Evolutionary conservation across 176 grass and related monocot species (phyloP), one percentile per base, ranked within the genome.

Genomic region (Oryza glaberrima): DNA sequence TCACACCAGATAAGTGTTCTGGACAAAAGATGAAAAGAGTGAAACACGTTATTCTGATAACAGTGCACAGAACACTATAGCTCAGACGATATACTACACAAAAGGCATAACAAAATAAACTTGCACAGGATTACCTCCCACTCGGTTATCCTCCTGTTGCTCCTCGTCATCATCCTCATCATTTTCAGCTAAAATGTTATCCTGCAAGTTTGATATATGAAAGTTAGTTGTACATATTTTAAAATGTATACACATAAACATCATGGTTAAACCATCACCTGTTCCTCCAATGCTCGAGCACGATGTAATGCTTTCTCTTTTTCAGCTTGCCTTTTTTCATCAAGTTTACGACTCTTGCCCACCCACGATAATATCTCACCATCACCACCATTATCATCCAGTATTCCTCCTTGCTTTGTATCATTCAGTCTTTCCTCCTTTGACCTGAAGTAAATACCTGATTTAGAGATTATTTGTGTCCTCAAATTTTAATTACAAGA

Each of bases 1-100:
- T 99, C 26, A 92, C 90, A 77, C 96, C 96, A 84, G 91, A 94
- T 89, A 99, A 84, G 79, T 99, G 91, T 1, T 94, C 94, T 97
- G 40, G 61, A 38, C 14, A 69, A 61, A 72, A 36, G 5, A n/a
- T 63, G 58, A 28, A 76, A 47, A 72, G 19, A 83, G 70, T 7
- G 7, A 78, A 82, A 70, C 75, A 83, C 78, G 58, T 73, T 84
- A 81, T 16, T 56, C 72, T 54, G 51, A 76, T 67, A 20, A 67
- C 22, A 17, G 78, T 43, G 70, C 12, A 73, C 14, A 40, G 41
- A 56, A 72, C 79, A 36, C 25, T 43, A 77, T 7, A 70, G 67
- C 38, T 20, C 56, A 65, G 41, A 22, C 7, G 69, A 56, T 64
- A 66, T 22, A 70, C 25, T 69, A 54, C 22, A 70, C 9, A 11